Conservation (phyloP, 768 basidiomycete genomes). For the Phaeotremella skinneri region DNA sequence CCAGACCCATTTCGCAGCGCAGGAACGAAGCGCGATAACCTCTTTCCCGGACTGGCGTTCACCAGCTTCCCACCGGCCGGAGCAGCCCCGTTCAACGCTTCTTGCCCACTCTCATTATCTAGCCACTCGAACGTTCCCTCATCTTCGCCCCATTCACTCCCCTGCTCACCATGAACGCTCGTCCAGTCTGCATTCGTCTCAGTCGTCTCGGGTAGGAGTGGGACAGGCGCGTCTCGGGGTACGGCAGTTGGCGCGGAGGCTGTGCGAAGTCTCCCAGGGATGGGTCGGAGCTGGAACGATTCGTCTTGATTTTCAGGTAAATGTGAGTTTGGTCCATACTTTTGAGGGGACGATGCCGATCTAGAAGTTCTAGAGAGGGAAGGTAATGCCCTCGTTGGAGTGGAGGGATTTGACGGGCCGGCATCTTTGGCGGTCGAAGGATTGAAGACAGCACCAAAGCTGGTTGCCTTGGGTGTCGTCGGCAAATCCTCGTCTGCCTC, state of each 20-base stretch:
- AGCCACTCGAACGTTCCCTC: conserved; percentile 46
- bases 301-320: neutral
- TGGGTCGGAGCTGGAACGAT: neutral
- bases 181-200: conserved; percentile 13
- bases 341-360: neutral
- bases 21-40: conserved; percentile 19
- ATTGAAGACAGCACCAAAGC: conserved; percentile 1
- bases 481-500: conserved; percentile 19
- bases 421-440: neutral
- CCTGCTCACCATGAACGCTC: conserved; percentile 44
- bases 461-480: conserved; percentile 33
- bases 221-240: conserved; percentile 7
- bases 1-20: conserved; percentile 1
- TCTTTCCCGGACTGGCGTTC: conserved; percentile 29
- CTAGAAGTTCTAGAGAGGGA: conserved; percentile 9
- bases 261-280: neutral
- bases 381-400: conserved; percentile 17
- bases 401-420: neutral
- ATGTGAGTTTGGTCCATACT: neutral
- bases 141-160: conserved; percentile 46
- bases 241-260: conserved; percentile 5
- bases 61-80: conserved; percentile 5
- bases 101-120: conserved; percentile 32
- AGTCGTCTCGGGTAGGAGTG: conserved; percentile 11
- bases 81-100: conserved; percentile 32